Evolutionary conservation across 2,329 filamentous ascomycete genomes (phyloP), one percentile per base, ranked within the genome.

Genomic region (Paraphaeosphaeria sporulosa): DNA sequence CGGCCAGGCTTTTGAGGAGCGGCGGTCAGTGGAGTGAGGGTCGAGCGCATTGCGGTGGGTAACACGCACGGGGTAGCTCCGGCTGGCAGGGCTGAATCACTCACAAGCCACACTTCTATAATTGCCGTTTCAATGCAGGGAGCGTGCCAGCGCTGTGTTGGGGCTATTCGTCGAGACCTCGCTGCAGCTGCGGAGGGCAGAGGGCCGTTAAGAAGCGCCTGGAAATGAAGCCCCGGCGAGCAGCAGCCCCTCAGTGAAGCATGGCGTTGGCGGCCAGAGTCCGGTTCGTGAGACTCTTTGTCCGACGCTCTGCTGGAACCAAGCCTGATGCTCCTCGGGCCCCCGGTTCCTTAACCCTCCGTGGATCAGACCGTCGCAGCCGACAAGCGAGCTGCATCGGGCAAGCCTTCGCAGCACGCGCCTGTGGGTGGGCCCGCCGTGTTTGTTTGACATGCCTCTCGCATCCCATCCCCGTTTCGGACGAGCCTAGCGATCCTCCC

Each of bases 101-200:
- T 55, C 30, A 55, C 52, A 15, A 55, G 52, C 52, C 42, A 55
- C 52, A 46, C 42, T 46, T 34, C 42, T 55, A 44, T 47, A 36
- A 44, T 55, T 55, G 52, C 42, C 17, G 42, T 54, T 54, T 55
- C 52, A n/a, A 55, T 55, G 42, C 52, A 54, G 38, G 51, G 51
- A 30, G 23, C 50, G 15, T 19, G 49, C 49, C 49, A 40, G 34
- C 49, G 34, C 25, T 36, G 34, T 19, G 12, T 32, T 51, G 12
- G 34, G 25, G 12, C 19, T 32, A 40, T 4, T 8, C 36, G 15
- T 36, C 19, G 4, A 23, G 9, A 8, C 36, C 36, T 38, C 17
- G 15, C 3, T 15, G 36, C 36, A 38, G 36, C 36, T 38, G 9
- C n/a, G 19, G 48, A 21, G 50, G 25, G 50, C 30, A 53, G 36